phyloP scores from a whole-genome alignment of 306 rosid species.

The Rosa lucieae region DNA sequence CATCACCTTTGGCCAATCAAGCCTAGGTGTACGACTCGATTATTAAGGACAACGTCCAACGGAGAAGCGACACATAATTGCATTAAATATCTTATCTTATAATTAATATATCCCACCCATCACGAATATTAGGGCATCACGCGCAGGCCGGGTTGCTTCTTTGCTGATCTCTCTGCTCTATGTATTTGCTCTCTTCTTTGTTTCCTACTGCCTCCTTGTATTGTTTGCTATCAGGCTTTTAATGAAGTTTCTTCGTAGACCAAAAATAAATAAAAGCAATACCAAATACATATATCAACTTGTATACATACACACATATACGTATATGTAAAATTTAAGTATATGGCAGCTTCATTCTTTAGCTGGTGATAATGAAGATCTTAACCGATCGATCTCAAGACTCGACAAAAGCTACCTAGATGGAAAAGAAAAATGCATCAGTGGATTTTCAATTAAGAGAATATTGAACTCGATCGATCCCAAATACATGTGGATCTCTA shows the following conservation, averaged over 20 bases:
- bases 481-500: too few relatives aligned
- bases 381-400: too few relatives aligned
- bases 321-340: neutral
- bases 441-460: too few relatives aligned
- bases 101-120: neutral
- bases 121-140: neutral
- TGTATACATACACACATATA: neutral
- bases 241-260: too few relatives aligned
- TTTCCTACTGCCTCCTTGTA: too few relatives aligned
- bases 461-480: neutral
- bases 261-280: neutral
- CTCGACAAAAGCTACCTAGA: too few relatives aligned
- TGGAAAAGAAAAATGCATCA: too few relatives aligned
- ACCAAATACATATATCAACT: neutral
- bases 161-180: too few relatives aligned
- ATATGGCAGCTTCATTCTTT: neutral
- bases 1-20: neutral
- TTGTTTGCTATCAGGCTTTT: too few relatives aligned
- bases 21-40: neutral
- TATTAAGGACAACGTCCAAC: neutral
- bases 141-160: neutral
- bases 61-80: neutral
- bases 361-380: neutral
- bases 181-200: too few relatives aligned
- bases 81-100: neutral